Evolutionary conservation across 371 early-diverging fungal species (phyloP), one percentile per base, ranked within the genome.

Genomic region (Zychaea mexicana): DNA sequence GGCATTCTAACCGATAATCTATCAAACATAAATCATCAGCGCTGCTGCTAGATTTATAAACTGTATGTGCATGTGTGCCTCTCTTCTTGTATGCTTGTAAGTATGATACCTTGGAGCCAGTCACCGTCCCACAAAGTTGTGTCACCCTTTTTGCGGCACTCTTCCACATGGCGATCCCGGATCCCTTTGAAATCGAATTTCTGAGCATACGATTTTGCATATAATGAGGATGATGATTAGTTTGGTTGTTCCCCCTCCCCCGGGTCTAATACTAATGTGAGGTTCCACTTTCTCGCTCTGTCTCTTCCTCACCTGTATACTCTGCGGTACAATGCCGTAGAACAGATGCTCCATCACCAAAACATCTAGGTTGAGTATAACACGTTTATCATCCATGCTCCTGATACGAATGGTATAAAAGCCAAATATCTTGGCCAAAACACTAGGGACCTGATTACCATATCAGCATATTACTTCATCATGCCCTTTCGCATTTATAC

Each of bases 281-380:
- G n/a, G n/a, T n/a, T n/a, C n/a, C n/a, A n/a, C n/a, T n/a, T n/a
- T n/a, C n/a, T n/a, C n/a, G n/a, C n/a, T n/a, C n/a, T n/a, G n/a
- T n/a, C n/a, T 52, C 17, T 57, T 52, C n/a, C 52, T 47, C 74
- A 90, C 89, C 66, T 80, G 74, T 17, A 83, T 79, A 61, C 92
- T 87, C 46, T 80, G 84, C 54, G 91, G 85, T 26, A 31, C 56
- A n/a, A 49, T 56, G 12, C 88, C 84, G 71, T 87, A 93, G 68
- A 95, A 96, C 53, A 97, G 74, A 67, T 96, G 92, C 70, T 97
- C 98, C 97, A 96, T 96, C 6, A 97, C 94, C n/a, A 96, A 72
- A 1, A 97, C 85, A 69, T 95, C 95, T 67, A 96, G 86, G 61
- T 92, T 89, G 30, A 81, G 36, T 24, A 83, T 70, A 2, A 76